Evolutionary conservation across 2,329 filamentous ascomycete species (phyloP).

Genomic region (Pseudocercospora crystallina): DNA sequence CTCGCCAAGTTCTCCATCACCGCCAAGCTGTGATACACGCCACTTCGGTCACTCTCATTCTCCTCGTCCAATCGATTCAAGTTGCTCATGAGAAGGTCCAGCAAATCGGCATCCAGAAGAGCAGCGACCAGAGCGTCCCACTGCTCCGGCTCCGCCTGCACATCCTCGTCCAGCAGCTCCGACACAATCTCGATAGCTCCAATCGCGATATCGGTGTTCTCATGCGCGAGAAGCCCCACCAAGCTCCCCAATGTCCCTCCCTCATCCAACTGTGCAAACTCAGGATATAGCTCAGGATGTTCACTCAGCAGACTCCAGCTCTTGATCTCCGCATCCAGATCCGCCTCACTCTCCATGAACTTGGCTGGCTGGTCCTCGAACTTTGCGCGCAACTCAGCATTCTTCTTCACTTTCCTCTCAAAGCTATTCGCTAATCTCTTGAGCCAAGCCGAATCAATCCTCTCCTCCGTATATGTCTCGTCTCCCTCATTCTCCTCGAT

Average conservation of each 20-base stretch:
- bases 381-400: slow-evolving; percentile 83
- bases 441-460: slow-evolving; percentile 81
- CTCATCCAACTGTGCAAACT: slow-evolving; percentile 62
- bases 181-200: slow-evolving; percentile 84
- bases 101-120: slow-evolving; percentile 64
- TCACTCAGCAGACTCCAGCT: slow-evolving; percentile 82
- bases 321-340: slow-evolving; percentile 86
- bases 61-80: slow-evolving; percentile 76
- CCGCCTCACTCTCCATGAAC: slow-evolving; percentile 82
- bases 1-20: slow-evolving; percentile 86
- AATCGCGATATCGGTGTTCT: slow-evolving; percentile 96
- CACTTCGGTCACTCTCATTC: slow-evolving; percentile 70
- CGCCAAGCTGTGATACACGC: slow-evolving; percentile 79
- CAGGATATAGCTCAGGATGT: slow-evolving; percentile 76
- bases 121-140: slow-evolving; percentile 73
- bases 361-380: slow-evolving; percentile 77
- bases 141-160: slow-evolving; percentile 73
- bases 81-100: slow-evolving; percentile 74
- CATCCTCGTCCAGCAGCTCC: slow-evolving; percentile 92
- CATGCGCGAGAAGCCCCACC: slow-evolving; percentile 81
- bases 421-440: slow-evolving; percentile 78
- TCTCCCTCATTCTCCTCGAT: slow-evolving; percentile 67
- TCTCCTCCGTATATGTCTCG: slow-evolving; percentile 61
- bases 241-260: slow-evolving; percentile 68
- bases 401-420: slow-evolving; percentile 87